Evolutionary conservation across 345 rosid genomes (phyloP).

Genomic region (Rhizophora apiculata): DNA sequence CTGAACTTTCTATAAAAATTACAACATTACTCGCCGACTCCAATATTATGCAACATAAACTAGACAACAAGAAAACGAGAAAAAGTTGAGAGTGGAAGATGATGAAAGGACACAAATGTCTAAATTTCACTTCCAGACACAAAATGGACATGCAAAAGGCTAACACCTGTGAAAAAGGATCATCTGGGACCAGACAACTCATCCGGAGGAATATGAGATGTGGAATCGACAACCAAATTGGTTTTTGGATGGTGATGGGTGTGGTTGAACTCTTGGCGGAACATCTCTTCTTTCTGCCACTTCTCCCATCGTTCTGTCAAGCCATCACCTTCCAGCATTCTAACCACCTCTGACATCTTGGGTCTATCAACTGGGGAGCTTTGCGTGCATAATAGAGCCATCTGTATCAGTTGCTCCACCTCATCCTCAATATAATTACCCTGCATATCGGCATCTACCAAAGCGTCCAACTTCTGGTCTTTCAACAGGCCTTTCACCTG

Average conservation of each 20-base stretch:
- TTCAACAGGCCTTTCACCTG: conserved; percentile 94
- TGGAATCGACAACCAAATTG: conserved; percentile 60
- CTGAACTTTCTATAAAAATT: conserved; percentile 37
- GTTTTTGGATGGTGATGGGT: conserved; percentile 30
- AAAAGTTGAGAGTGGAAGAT: neutral
- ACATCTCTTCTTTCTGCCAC: conserved; percentile 85
- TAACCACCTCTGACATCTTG: conserved; percentile 88
- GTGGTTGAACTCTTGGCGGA: conserved; percentile 51
- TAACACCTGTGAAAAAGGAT: conserved; percentile 6
- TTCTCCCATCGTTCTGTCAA: conserved; percentile 91
- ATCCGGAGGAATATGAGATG: conserved; percentile 58
- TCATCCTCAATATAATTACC: conserved; percentile 57
- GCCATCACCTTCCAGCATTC: conserved; percentile 95
- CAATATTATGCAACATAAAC: conserved; percentile 15
- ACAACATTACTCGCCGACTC: conserved; percentile 21
- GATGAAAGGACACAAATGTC: conserved; percentile 19
- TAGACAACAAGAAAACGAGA: conserved; percentile 10
- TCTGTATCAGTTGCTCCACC: conserved; percentile 80
- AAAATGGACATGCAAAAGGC: conserved; percentile 14
- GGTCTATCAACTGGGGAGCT: conserved; percentile 75
- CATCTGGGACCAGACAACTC: conserved; percentile 87
- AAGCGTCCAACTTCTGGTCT: conserved; percentile 63
- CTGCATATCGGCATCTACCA: conserved; percentile 66
- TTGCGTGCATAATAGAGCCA: conserved; percentile 84
- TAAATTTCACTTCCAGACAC: conserved; percentile 14